Evolutionary conservation across 164 flowering plant species (phyloP), one percentile per base, ranked within the genome.

Genomic region (Echeveria elegans): DNA sequence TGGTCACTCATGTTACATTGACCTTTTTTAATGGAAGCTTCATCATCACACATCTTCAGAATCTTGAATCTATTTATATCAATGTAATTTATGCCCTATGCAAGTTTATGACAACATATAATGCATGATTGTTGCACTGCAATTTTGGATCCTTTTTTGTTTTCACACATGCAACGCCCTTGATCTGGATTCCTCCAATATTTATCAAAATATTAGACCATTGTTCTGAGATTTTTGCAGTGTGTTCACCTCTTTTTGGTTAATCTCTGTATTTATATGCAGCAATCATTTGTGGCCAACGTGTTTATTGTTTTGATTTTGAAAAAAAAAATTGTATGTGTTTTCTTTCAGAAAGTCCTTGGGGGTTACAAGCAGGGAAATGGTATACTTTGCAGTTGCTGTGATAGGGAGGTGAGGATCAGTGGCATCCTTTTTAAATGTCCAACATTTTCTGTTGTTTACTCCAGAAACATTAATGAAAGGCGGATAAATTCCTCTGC

Each of bases 351-450:
- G 97, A 82, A 66, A 73, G 30, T 88, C 59, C 83, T 88, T 34
- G 82, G 71, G 4, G 97, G 97, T 15, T 85, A 81, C 82, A 90
- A 90, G 76, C 85, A 80, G 38, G 92, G 94, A 66, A 81, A 79
- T 83, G 94, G 94, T 48, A 87, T 90, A 59, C 75, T 88, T 48
- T 90, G 94, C 68, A 71, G 80, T 72, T 83, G 87, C 70, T 90
- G 97, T 77, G 32, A 80, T 66, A 73, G 34, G 48, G 86, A 82
- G 94, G 97, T 90, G 73, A 63, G 58, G 23, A 52, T 52, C 28
- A 52, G 11, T 52, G 12, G 14, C 28, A 52, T 29, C 29, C 19
- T 14, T 63, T 21, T 61, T 24, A 21, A 63, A 5, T 21, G 31
- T 40, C 15, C 11, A 9, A 37, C 28, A 32, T 5, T 28, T 11